These are phyloP conservation scores for Coemansia sp. DNA, from an alignment of 192 early-diverging fungal species.

Conservation along the genomic window DNA sequence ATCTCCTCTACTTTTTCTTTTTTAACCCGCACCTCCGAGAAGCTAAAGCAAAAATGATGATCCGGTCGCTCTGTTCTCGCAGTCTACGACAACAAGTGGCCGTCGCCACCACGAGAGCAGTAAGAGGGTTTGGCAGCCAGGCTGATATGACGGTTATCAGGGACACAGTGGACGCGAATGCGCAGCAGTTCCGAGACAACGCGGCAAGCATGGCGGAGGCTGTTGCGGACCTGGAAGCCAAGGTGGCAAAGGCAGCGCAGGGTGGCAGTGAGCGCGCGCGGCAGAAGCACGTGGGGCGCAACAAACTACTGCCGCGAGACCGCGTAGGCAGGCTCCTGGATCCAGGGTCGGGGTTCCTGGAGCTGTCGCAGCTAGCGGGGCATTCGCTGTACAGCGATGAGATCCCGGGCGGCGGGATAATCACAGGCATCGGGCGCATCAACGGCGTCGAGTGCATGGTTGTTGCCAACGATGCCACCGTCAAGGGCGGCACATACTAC, in stretches of 20 bases:
- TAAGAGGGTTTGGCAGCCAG: slow-evolving; percentile 1
- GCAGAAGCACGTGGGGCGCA: slow-evolving; percentile 76
- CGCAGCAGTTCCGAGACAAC: slow-evolving; percentile 43
- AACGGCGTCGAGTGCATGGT: slow-evolving; percentile 93
- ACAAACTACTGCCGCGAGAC: slow-evolving; percentile 91
- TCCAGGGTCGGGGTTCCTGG: slow-evolving; percentile 83
- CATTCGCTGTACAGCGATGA: slow-evolving; percentile 82
- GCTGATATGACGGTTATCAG: slow-evolving; percentile 38
- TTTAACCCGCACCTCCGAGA: not conserved
- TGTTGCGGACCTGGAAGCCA: slow-evolving; percentile 32
- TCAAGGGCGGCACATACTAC: slow-evolving; percentile 98
- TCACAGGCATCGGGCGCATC: slow-evolving; percentile 95
- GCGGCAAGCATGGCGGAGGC: slow-evolving; percentile 34
- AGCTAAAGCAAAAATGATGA: not conserved
- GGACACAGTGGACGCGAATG: slow-evolving; percentile 28
- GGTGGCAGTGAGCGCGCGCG: slow-evolving; percentile 86
- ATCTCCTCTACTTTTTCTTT: not conserved
- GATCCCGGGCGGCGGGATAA: slow-evolving; percentile 75
- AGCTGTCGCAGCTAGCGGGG: slow-evolving; percentile 92
- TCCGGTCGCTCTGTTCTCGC: slow-evolving; percentile 3
- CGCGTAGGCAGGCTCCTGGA: slow-evolving; percentile 53
- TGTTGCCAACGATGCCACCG: slow-evolving; percentile 96
- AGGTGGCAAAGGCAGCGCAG: slow-evolving; percentile 26
- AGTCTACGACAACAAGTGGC: not conserved
- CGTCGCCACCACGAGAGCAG: not conserved